A percentile compares a stretch with the other conserved stretches of the same genome.
Conservation (phyloP, 208 protist genomes). For the Angomonas deanei region DNA sequence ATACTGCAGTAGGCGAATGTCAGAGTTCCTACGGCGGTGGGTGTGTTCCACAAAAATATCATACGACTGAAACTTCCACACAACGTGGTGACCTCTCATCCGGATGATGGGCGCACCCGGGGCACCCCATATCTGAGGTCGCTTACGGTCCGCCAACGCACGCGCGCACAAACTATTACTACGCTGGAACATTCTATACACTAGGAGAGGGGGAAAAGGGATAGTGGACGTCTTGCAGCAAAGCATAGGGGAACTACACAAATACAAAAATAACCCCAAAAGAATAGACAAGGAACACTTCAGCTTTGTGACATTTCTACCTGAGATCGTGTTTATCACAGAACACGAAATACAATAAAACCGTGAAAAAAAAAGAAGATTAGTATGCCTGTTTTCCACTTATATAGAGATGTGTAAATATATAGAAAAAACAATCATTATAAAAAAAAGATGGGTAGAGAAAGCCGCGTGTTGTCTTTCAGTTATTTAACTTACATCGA, state of each 20-base stretch:
- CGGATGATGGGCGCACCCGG: constrained; percentile 83
- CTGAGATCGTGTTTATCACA: background rate
- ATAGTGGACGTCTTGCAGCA: too few relatives aligned
- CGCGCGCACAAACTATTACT: constrained; percentile 26
- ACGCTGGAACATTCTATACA: constrained; percentile 10
- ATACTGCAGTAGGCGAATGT: constrained; percentile 85
- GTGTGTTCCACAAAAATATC: constrained; percentile 88
- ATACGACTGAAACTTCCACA: constrained; percentile 86
- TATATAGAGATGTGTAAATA: background rate
- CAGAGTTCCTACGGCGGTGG: constrained; percentile 71
- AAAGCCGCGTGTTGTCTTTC: too few relatives aligned
- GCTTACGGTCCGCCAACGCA: constrained; percentile 53
- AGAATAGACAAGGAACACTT: too few relatives aligned
- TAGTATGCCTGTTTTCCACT: background rate
- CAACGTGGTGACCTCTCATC: constrained; percentile 81
- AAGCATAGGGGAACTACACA: background rate
- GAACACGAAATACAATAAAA: background rate
- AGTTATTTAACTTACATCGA: too few relatives aligned
- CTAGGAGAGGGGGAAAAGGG: background rate
- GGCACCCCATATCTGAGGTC: constrained; percentile 74
- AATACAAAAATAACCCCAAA: background rate
- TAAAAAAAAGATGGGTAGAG: too few relatives aligned
- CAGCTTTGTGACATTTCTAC: too few relatives aligned
- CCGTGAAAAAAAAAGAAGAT: background rate
- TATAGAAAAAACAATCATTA: too few relatives aligned